Percentiles rank a stretch among this genome's conserved stretches.
phyloP scores from a whole-genome alignment of 2,329 filamentous ascomycete species.

The Bipolaris cookei region DNA sequence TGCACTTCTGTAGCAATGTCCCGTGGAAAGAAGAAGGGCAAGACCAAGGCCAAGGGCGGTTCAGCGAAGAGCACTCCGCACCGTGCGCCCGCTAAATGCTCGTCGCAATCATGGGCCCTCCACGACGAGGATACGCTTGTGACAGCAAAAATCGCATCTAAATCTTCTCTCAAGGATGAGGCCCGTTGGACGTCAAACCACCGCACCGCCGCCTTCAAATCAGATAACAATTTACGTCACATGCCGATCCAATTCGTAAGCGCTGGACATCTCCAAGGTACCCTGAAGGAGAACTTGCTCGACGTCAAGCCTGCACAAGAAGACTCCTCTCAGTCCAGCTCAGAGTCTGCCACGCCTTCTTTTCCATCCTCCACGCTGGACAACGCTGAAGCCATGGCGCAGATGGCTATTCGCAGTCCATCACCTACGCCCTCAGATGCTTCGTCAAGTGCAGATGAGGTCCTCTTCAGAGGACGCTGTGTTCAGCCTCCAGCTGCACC shows the following conservation, averaged over 20 bases:
- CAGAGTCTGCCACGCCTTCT: slow-evolving; percentile 22
- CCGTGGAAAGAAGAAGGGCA: slow-evolving; percentile 35
- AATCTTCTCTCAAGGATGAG: slow-evolving; percentile 62
- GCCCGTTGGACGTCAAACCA: slow-evolving; percentile 63
- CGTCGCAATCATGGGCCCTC: slow-evolving; percentile 21
- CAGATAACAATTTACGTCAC: slow-evolving; percentile 61
- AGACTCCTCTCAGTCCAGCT: slow-evolving; percentile 12
- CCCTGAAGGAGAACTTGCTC: slow-evolving; percentile 41
- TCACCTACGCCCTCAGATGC: slow-evolving; percentile 42
- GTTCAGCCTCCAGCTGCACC: slow-evolving; percentile 12
- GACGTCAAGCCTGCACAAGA: slow-evolving; percentile 11
- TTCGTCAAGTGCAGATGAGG: slow-evolving; percentile 63
- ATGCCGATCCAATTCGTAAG: slow-evolving; percentile 66
- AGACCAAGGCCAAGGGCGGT: slow-evolving; percentile 34
- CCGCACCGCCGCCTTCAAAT: slow-evolving; percentile 53
- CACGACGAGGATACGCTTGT: slow-evolving; percentile 28
- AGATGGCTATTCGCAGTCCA: slow-evolving; percentile 47
- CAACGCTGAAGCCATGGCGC: slow-evolving; percentile 36
- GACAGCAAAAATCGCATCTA: slow-evolving; percentile 22
- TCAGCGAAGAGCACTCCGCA: slow-evolving; percentile 30
- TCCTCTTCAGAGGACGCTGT: slow-evolving; percentile 52
- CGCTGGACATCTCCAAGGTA: slow-evolving; percentile 56
- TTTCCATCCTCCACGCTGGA: slow-evolving; percentile 25
- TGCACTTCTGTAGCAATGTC: slow-evolving; percentile 25
- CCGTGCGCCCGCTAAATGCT: slow-evolving; percentile 24